Evolutionary conservation across 208 protist species (phyloP).

Genomic region (Crithidia bombi): DNA sequence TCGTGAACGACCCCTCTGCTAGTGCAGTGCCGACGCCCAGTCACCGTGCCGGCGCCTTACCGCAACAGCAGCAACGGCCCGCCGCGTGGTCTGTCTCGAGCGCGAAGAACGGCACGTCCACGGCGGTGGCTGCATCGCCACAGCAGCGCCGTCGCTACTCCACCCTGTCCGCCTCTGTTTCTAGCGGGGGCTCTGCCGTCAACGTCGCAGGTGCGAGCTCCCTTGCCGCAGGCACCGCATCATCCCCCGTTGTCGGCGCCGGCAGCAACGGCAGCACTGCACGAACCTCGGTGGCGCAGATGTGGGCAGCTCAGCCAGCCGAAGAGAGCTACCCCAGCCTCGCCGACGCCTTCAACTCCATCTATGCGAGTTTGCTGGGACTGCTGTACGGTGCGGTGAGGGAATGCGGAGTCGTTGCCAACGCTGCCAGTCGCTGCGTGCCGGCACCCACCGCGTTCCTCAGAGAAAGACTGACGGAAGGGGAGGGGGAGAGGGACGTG

Average conservation of each 20-base stretch:
- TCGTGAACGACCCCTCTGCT: not conserved
- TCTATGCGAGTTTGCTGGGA: slow-evolving; percentile 31
- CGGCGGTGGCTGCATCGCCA: not conserved
- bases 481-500: not conserved
- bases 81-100: slow-evolving; percentile 24
- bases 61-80: slow-evolving; percentile 1
- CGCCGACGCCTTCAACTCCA: slow-evolving; percentile 62
- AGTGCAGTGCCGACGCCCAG: slow-evolving; percentile 5
- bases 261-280: not conserved
- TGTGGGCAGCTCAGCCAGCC: slow-evolving; percentile 35
- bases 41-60: not conserved
- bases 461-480: not conserved
- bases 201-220: not conserved
- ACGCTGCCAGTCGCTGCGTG: slow-evolving; percentile 7
- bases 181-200: not conserved
- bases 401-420: slow-evolving; percentile 41
- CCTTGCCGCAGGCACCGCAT: not conserved
- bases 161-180: slow-evolving; percentile 6
- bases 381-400: slow-evolving; percentile 39
- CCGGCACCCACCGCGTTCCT: not conserved
- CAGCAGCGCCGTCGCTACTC: slow-evolving; percentile 4
- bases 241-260: not conserved
- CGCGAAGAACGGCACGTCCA: slow-evolving; percentile 12
- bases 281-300: slow-evolving; percentile 25
- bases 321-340: slow-evolving; percentile 37